Evolutionary conservation across 495 filamentous ascomycete species (phyloP).

Genomic region (Penicillium pancosmium): DNA sequence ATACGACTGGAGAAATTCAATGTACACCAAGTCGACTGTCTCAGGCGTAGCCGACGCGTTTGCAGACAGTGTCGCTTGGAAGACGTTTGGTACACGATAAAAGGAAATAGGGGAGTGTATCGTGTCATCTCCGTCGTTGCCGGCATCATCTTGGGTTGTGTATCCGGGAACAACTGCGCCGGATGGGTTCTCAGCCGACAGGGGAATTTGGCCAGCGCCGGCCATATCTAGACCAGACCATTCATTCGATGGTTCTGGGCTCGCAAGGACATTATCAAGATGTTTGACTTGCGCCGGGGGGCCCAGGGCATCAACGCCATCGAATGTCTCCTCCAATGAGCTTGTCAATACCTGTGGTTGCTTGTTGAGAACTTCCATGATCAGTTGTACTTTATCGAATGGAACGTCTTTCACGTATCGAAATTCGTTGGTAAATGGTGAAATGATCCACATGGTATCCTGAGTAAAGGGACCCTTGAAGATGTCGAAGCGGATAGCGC

Average conservation of each 20-base stretch:
- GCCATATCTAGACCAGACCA: not conserved
- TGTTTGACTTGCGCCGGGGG: slow-evolving; percentile 40
- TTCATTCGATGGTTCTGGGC: not conserved
- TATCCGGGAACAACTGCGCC: slow-evolving; percentile 70
- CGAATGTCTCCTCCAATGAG: slow-evolving; percentile 18
- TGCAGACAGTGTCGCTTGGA: slow-evolving; percentile 68
- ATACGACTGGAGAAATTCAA: slow-evolving; percentile 86
- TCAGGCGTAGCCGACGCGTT: slow-evolving; percentile 50
- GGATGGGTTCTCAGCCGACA: slow-evolving; percentile 21
- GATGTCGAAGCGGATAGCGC: slow-evolving; percentile 90
- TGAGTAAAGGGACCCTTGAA: slow-evolving; percentile 89
- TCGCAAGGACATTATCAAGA: slow-evolving; percentile 12
- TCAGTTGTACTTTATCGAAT: slow-evolving; percentile 66
- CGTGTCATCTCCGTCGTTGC: slow-evolving; percentile 89
- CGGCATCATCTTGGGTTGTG: slow-evolving; percentile 83
- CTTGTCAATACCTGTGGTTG: slow-evolving; percentile 58
- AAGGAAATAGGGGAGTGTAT: slow-evolving; percentile 73
- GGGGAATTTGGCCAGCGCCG: slow-evolving; percentile 24
- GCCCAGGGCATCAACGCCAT: slow-evolving; percentile 30
- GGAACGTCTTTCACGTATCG: slow-evolving; percentile 80
- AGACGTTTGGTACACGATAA: slow-evolving; percentile 79
- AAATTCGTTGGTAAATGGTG: slow-evolving; percentile 83
- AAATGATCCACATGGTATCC: slow-evolving; percentile 82
- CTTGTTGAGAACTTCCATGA: slow-evolving; percentile 74
- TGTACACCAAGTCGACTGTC: slow-evolving; percentile 82